A percentile compares a stretch with the other conserved stretches of the same genome.
Conservation (phyloP, 768 basidiomycete species). For the Daedalea quercina region DNA sequence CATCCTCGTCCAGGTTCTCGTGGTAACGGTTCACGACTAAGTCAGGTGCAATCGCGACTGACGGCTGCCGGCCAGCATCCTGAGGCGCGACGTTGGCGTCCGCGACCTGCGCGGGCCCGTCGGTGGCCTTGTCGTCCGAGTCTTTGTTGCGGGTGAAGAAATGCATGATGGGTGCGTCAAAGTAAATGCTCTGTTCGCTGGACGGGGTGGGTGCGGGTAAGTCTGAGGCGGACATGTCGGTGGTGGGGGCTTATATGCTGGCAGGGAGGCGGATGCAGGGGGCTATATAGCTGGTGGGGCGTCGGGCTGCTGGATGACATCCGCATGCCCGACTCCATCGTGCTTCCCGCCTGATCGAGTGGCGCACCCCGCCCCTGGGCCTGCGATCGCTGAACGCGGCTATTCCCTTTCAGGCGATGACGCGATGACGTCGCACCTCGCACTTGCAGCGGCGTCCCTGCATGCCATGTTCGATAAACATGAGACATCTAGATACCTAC, state of each 20-base stretch:
- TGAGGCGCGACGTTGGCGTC: neutral
- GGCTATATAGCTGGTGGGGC: neutral
- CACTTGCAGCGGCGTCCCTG: no score
- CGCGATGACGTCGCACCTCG: no score
- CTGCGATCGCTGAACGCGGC: no score
- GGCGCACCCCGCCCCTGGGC: neutral
- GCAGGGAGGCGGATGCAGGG: neutral
- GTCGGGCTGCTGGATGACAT: neutral
- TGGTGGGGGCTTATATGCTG: neutral
- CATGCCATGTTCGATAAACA: no score
- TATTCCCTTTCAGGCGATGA: no score
- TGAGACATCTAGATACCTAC: no score
- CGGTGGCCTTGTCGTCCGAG: slow-evolving; percentile 1
- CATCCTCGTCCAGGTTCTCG: neutral
- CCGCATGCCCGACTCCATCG: neutral
- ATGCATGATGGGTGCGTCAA: slow-evolving; percentile 37
- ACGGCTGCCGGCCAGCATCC: slow-evolving; percentile 1
- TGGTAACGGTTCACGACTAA: slow-evolving; percentile 1
- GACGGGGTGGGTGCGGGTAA: slow-evolving; percentile 11
- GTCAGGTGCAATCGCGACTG: slow-evolving; percentile 7
- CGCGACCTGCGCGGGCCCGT: neutral
- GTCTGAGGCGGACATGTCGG: neutral
- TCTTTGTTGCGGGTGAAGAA: slow-evolving; percentile 16
- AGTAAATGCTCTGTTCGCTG: slow-evolving; percentile 34
- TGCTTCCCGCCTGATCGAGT: neutral